Evolutionary conservation across 164 flowering plant species (phyloP), one percentile per base, ranked within the genome.

Genomic region (Vitis labrusca): DNA sequence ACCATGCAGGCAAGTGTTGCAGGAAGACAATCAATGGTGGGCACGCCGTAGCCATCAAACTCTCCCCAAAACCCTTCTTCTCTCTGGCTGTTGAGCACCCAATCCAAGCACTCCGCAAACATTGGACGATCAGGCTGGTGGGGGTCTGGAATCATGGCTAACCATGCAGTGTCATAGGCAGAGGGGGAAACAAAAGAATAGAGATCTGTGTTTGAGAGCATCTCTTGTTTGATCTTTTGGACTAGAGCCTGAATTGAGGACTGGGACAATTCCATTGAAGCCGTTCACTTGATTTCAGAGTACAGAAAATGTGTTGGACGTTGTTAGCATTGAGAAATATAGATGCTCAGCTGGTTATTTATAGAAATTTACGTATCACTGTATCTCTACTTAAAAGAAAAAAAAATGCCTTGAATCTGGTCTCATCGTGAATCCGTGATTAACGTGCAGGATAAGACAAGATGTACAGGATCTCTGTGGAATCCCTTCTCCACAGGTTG

Each of bases 131-230:
- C 47, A 0, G 61, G 72, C 5, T 61, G 23, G 8, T 53, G n/a
- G 0, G 66, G 56, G 54, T 76, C 69, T 1, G 83, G 86, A n/a
- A 86, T 57, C 87, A 82, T 84, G 64, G 85, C 85, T 11, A 84
- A 17, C 87, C 89, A 86, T 47, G 89, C 89, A 12, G 85, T 86
- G 61, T 84, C 89, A 63, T 86, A 86, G 13, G 89, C 83, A 9
- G 84, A 86, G 48, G 84, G 74, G 0, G 82, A 68, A 12, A 79
- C 74, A 23, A 71, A 65, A 8, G 75, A 56, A 53, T 71, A 30
- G 32, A 64, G 19, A 68, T 77, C 72, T 8, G 17, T 8, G 10
- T 62, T 8, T 0, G 59, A 64, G 16, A 85, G 69, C 63, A 79
- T 72, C 58, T 73, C 70, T 53, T 71, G 63, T 64, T 74, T 83